Conservation (phyloP, 2,329 filamentous ascomycete species). For the Pestalotiopsis sp. region DNA sequence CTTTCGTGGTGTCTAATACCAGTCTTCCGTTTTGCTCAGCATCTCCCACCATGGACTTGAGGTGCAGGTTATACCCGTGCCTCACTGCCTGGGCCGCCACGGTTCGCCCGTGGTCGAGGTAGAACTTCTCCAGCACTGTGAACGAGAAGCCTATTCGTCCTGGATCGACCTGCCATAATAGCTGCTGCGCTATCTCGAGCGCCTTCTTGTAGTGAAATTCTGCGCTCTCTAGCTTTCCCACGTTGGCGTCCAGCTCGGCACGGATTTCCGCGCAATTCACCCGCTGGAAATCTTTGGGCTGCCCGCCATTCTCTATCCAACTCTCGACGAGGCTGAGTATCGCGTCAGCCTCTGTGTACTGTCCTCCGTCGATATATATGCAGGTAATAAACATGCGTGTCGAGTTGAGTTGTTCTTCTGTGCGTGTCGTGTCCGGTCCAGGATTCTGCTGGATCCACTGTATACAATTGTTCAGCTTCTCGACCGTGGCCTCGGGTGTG, state of each 20-base stretch:
- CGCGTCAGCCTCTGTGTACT: background rate
- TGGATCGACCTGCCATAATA: background rate
- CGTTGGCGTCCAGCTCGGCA: background rate
- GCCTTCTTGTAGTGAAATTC: slow-evolving; percentile 5
- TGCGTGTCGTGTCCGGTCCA: background rate
- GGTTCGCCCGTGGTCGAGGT: background rate
- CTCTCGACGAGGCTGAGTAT: background rate
- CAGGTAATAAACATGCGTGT: background rate
- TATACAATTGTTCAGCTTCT: background rate
- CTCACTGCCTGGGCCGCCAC: background rate
- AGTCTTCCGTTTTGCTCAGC: background rate
- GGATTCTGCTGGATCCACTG: background rate
- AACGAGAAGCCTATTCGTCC: slow-evolving; percentile 4
- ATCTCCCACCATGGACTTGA: slow-evolving; percentile 4
- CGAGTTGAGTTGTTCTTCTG: slow-evolving; percentile 3
- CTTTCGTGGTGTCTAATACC: background rate
- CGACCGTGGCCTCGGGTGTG: background rate
- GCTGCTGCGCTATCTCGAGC: background rate
- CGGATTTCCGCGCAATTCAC: background rate
- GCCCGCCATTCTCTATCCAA: background rate
- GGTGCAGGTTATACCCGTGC: background rate
- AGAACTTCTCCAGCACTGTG: slow-evolving; percentile 2
- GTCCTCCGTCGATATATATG: background rate
- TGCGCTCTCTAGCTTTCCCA: background rate
- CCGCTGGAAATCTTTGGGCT: background rate